phyloP scores from a whole-genome alignment of 2,329 filamentous ascomycete genomes.

The Orbilia oligospora region DNA sequence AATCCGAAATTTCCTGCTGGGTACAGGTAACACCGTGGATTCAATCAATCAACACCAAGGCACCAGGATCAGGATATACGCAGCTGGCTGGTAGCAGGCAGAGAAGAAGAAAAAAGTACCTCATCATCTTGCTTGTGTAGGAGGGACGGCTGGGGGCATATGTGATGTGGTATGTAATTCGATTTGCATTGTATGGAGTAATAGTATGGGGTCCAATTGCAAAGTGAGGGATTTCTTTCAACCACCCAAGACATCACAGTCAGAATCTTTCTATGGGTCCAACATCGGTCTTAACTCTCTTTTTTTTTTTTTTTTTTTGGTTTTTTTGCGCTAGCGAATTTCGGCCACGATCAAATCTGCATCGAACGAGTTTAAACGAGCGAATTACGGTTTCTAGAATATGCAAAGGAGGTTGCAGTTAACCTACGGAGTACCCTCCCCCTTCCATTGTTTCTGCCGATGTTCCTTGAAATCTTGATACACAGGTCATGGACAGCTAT shows the following conservation, averaged over 20 bases:
- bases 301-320: conserved; percentile 11
- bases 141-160: conserved; percentile 31
- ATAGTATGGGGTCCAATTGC: conserved; percentile 27
- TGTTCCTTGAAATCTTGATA: conserved; percentile 18
- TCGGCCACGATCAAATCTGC: conserved; percentile 15
- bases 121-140: conserved; percentile 47
- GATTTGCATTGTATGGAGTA: not conserved
- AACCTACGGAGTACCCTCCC: not conserved
- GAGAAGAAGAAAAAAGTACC: conserved; percentile 60
- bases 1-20: conserved; percentile 41
- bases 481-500: conserved; percentile 4
- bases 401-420: too few species aligned
- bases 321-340: conserved; percentile 25
- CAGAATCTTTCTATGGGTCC: conserved; percentile 22
- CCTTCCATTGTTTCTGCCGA: conserved; percentile 16
- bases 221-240: conserved; percentile 59
- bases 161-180: conserved; percentile 38
- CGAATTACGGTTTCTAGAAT: conserved; percentile 54
- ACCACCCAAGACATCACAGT: conserved; percentile 15
- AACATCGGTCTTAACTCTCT: conserved; percentile 11
- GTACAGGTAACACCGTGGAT: conserved; percentile 33
- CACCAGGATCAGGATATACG: conserved; percentile 18
- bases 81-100: too few species aligned
- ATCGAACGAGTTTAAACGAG: conserved; percentile 42
- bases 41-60: conserved; percentile 15